Percentiles rank a stretch among this genome's conserved stretches.
phyloP scores from a whole-genome alignment of 345 rosid species.

The Euphorbia peplus region DNA sequence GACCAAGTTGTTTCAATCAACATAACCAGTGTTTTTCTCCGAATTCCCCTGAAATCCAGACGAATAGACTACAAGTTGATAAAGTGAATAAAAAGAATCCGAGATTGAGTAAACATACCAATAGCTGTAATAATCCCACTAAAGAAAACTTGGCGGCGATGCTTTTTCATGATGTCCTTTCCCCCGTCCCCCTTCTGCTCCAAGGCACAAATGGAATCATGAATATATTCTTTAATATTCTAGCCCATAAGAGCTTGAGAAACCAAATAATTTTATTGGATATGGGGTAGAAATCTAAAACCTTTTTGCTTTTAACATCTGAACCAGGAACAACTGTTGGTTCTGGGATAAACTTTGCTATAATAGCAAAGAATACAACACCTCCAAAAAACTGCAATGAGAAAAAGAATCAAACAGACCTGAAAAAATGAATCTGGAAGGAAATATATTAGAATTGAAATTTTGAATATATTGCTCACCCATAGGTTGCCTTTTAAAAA shows the following conservation, averaged over 20 bases:
- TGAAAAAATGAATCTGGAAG: slow-evolving; percentile 6
- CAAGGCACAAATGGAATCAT: slow-evolving; percentile 30
- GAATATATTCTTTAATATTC: slow-evolving; percentile 14
- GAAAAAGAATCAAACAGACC: slow-evolving; percentile 22
- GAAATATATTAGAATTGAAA: slow-evolving; percentile 5
- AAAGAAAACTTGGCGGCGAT: slow-evolving; percentile 79
- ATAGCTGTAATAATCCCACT: slow-evolving; percentile 93
- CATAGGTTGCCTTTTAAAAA: slow-evolving; percentile 93
- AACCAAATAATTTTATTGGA: slow-evolving; percentile 1
- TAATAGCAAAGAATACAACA: slow-evolving; percentile 75
- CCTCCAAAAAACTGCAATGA: slow-evolving; percentile 83
- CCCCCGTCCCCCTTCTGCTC: slow-evolving; percentile 61
- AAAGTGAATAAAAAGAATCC: background rate
- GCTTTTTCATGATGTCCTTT: slow-evolving; percentile 83
- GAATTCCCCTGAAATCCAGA: background rate
- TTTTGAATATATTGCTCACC: slow-evolving; percentile 49
- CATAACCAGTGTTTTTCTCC: background rate
- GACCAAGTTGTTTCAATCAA: slow-evolving; percentile 1
- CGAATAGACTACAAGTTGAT: slow-evolving; percentile 11
- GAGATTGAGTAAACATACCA: slow-evolving; percentile 43
- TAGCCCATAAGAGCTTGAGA: slow-evolving; percentile 4
- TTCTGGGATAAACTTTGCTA: slow-evolving; percentile 90
- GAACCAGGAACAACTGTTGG: slow-evolving; percentile 60
- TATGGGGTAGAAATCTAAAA: slow-evolving; percentile 22
- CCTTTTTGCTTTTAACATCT: slow-evolving; percentile 73